Evolutionary conservation across 352 stramenopile species (phyloP), one percentile per base, ranked within the genome.

Genomic region (Globisporangium abappressorium): DNA sequence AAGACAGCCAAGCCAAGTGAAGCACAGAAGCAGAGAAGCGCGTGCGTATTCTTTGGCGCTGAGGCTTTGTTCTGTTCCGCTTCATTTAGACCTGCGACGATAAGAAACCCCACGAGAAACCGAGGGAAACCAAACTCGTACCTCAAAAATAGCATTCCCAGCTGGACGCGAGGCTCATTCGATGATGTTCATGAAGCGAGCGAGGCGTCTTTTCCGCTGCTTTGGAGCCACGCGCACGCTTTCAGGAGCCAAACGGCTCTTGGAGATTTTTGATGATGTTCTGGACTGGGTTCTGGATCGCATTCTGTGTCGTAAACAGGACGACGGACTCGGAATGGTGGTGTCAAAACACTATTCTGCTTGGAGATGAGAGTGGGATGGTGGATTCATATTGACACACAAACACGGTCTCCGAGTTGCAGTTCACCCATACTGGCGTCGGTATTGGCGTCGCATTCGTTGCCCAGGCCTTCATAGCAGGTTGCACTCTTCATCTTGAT

Each of bases 51-150:
- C 28, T 22, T 46, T 41, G 28, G 15, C n/a, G 15, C 56, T 36
- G 54, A 7, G 26, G 43, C 43, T 51, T 26, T 26, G 30, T 26
- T 41, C 38, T 55, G 36, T 55, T 28, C 41, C 14, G 30, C 55
- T 60, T 18, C 55, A 60, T 60, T 64, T 64, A 64, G 58, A 53
- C 43, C 18, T 51, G 43, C 43, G 43, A 51, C 15, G 43, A 24
- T 8, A 51, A 51, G 43, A 51, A 51, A 24, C 43, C 43, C 18
- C 41, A 49, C 5, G 18, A 49, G 41, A 49, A 53, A 51, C 43
- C 20, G 18, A 51, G 58, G 11, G 58, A 49, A 53, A 64, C 58
- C 43, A 53, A 24, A 28, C 28, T 5, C 58, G 18, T 22, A 38
- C 33, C n/a, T 36, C 28, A 22, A 60, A 34, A 60, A 60, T 60